Percentiles rank a stretch among this genome's conserved stretches.
Evolutionary conservation across 805 yeast species (phyloP).

Genomic region (Candida khao-thaluensis): DNA sequence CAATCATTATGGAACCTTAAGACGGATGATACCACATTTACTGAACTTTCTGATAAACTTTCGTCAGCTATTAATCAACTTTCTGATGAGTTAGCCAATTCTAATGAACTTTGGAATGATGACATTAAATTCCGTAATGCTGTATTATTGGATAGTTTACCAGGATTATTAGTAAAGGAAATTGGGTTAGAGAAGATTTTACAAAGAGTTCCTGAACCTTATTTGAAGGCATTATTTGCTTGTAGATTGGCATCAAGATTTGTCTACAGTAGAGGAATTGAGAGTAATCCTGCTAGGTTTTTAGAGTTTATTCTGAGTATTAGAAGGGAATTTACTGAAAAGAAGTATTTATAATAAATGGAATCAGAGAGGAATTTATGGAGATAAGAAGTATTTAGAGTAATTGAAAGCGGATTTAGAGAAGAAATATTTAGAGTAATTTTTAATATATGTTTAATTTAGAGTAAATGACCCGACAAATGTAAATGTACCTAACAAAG

Average conservation of each 20-base stretch:
- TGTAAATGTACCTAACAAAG: too few relatives aligned
- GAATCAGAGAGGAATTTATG: too few relatives aligned
- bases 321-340: slow-evolving; percentile 44
- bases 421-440: too few relatives aligned
- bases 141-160: slow-evolving; percentile 75
- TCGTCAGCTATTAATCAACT: slow-evolving; percentile 81
- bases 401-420: too few relatives aligned
- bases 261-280: slow-evolving; percentile 79
- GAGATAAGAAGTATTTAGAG: too few relatives aligned
- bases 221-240: slow-evolving; percentile 85
- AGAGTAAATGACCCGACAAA: too few relatives aligned
- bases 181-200: slow-evolving; percentile 69
- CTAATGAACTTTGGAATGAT: slow-evolving; percentile 80
- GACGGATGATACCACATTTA: slow-evolving; percentile 56
- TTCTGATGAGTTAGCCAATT: slow-evolving; percentile 79
- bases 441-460: too few relatives aligned
- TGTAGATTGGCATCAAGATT: slow-evolving; percentile 80
- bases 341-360: slow-evolving; percentile 28
- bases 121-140: slow-evolving; percentile 75
- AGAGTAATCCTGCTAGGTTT: slow-evolving; percentile 76
- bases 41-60: slow-evolving; percentile 76
- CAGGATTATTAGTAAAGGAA: slow-evolving; percentile 62
- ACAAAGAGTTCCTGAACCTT: slow-evolving; percentile 79
- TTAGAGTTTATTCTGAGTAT: slow-evolving; percentile 64
- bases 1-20: slow-evolving; percentile 81